Percentiles rank a stretch among this genome's conserved stretches.
phyloP scores from a whole-genome alignment of 176 grass and related monocot species.

The Oryza punctata region DNA sequence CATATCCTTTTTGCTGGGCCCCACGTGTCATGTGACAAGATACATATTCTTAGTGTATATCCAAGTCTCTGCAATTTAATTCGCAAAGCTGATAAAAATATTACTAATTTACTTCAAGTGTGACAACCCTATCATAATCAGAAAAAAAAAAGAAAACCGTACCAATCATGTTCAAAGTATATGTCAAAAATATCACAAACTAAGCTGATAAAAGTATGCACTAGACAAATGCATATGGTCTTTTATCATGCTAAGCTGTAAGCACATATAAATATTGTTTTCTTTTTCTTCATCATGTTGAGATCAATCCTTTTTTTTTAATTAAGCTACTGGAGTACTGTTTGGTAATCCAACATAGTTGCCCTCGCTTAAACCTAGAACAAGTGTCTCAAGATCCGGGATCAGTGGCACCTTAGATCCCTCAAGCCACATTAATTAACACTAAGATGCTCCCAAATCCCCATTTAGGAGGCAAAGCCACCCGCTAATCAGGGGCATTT shows the following conservation, averaged over 20 bases:
- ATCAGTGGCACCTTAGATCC: constrained; percentile 14
- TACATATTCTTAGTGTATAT: not conserved
- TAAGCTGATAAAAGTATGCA: no score
- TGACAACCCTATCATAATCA: not conserved
- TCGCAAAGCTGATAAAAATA: not conserved
- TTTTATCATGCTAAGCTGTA: not conserved
- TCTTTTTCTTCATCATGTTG: no score
- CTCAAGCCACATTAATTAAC: not conserved
- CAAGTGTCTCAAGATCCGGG: constrained; percentile 32
- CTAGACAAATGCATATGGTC: not conserved
- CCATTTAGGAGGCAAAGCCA: constrained; percentile 23
- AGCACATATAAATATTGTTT: not conserved
- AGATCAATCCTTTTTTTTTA: not conserved
- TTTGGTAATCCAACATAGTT: not conserved
- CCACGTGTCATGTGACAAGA: not conserved
- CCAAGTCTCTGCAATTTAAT: constrained; percentile 4
- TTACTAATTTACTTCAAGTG: not conserved
- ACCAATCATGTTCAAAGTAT: not conserved
- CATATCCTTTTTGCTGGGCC: not conserved
- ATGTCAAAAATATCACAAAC: not conserved
- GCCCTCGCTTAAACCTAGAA: constrained; percentile 17
- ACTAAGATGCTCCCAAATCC: not conserved
- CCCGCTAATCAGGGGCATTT: constrained; percentile 1
- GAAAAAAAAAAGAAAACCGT: not conserved
- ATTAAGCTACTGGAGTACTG: not conserved